Percentiles rank a stretch among this genome's conserved stretches.
phyloP scores from a whole-genome alignment of 371 early-diverging fungal species.

The Lichtheimia ramosa region DNA sequence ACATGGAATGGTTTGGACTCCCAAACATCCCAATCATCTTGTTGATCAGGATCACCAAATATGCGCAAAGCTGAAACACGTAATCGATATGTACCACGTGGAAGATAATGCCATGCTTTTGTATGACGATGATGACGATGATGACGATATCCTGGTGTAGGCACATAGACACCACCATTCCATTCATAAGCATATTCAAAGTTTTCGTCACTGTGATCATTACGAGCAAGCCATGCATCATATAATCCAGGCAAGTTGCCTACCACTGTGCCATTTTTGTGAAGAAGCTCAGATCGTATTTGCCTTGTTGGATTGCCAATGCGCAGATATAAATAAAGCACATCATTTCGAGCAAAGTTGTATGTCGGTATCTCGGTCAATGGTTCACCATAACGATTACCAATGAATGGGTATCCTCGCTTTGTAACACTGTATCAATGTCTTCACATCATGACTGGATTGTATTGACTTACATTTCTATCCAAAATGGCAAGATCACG shows the following conservation, averaged over 20 bases:
- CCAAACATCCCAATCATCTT: slow-evolving; percentile 20
- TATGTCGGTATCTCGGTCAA: background rate
- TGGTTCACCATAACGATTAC: background rate
- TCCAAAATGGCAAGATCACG: slow-evolving; percentile 19
- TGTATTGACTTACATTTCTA: slow-evolving; percentile 7
- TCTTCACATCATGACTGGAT: background rate
- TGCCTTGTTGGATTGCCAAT: slow-evolving; percentile 13
- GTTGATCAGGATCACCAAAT: slow-evolving; percentile 9
- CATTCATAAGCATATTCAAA: slow-evolving; percentile 13
- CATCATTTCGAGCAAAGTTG: slow-evolving; percentile 8
- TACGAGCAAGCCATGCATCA: slow-evolving; percentile 12
- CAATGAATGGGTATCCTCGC: slow-evolving; percentile 14
- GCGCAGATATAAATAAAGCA: slow-evolving; percentile 9
- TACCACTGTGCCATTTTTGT: background rate
- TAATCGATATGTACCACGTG: slow-evolving; percentile 6
- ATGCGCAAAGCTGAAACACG: slow-evolving; percentile 12
- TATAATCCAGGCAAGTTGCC: slow-evolving; percentile 11
- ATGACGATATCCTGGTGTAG: background rate
- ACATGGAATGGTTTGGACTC: slow-evolving; percentile 12
- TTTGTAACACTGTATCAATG: background rate
- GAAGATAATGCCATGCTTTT: background rate
- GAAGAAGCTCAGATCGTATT: slow-evolving; percentile 8
- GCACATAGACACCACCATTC: slow-evolving; percentile 7
- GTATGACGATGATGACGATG: background rate
- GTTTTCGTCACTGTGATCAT: slow-evolving; percentile 17